A percentile compares a stretch with the other conserved stretches of the same genome.
Conservation (phyloP, 2,329 filamentous ascomycete species). For the Bipolaris bicolor region DNA sequence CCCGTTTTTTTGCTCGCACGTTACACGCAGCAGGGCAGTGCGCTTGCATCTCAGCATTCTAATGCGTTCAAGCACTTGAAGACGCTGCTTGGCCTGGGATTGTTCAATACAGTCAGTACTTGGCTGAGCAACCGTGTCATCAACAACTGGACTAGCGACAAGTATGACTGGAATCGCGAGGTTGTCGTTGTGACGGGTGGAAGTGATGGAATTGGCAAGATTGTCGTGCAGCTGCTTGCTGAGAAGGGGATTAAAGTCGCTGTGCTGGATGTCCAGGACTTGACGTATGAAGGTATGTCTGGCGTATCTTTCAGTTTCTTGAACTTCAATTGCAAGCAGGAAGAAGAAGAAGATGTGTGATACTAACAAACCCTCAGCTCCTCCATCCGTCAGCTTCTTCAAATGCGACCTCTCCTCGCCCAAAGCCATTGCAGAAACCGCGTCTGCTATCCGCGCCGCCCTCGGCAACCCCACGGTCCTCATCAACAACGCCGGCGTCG, state of each 20-base stretch:
- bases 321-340: neutral
- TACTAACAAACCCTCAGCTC: conserved; percentile 42
- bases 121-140: conserved; percentile 59
- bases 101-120: conserved; percentile 57
- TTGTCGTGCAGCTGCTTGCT: conserved; percentile 69
- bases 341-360: neutral
- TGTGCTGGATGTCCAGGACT: conserved; percentile 71
- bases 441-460: conserved; percentile 59
- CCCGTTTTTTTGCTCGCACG: conserved; percentile 67
- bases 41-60: conserved; percentile 56
- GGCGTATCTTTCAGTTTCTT: neutral
- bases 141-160: conserved; percentile 60
- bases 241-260: conserved; percentile 70
- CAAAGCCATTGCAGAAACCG: conserved; percentile 59
- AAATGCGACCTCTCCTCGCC: conserved; percentile 71
- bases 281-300: conserved; percentile 58
- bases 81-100: conserved; percentile 59
- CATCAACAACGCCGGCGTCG: conserved; percentile 74
- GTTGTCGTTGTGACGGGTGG: conserved; percentile 78
- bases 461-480: conserved; percentile 72
- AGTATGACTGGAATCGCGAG: conserved; percentile 71
- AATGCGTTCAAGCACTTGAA: conserved; percentile 63
- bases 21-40: conserved; percentile 67
- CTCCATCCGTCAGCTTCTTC: conserved; percentile 68
- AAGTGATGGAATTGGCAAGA: conserved; percentile 73